Percentiles rank a stretch among this genome's conserved stretches.
These are phyloP conservation scores for Xerocomus cyaneibrunnescens DNA, from an alignment of 1,284 basidiomycete species.

Conservation along the genomic window DNA sequence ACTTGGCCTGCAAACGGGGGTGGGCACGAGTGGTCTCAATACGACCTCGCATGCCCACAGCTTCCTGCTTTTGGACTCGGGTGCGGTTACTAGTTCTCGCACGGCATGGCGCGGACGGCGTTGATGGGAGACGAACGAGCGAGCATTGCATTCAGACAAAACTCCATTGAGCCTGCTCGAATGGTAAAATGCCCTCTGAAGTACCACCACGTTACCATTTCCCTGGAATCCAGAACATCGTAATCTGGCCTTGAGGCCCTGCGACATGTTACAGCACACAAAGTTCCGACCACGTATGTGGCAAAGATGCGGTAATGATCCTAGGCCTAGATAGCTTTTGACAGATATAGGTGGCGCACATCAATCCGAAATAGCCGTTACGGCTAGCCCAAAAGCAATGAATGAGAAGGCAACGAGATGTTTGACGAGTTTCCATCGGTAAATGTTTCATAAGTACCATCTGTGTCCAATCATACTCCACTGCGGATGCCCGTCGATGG, in stretches of 20 bases:
- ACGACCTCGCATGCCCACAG: slow-evolving; percentile 12
- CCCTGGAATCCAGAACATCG: slow-evolving; percentile 14
- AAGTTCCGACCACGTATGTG: slow-evolving; percentile 16
- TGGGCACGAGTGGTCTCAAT: slow-evolving; percentile 15
- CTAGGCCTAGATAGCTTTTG: slow-evolving; percentile 13
- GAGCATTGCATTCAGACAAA: slow-evolving; percentile 11
- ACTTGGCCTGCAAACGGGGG: slow-evolving; percentile 18
- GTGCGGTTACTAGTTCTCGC: background rate
- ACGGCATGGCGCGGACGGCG: slow-evolving; percentile 3
- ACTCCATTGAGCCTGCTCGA: slow-evolving; percentile 10
- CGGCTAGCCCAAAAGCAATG: slow-evolving; percentile 12
- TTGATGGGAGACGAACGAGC: slow-evolving; percentile 7
- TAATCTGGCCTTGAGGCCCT: slow-evolving; percentile 13
- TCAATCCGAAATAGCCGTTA: slow-evolving; percentile 16
- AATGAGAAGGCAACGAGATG: slow-evolving; percentile 15
- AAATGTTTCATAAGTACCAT: slow-evolving; percentile 25
- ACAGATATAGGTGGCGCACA: slow-evolving; percentile 22
- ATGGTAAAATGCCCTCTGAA: slow-evolving; percentile 8
- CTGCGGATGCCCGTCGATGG: slow-evolving; percentile 28
- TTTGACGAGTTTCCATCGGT: slow-evolving; percentile 16
- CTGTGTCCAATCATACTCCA: slow-evolving; percentile 15
- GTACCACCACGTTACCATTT: slow-evolving; percentile 17
- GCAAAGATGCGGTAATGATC: slow-evolving; percentile 26
- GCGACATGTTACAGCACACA: slow-evolving; percentile 24
- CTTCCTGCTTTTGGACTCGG: slow-evolving; percentile 19